A percentile compares a stretch with the other conserved stretches of the same genome.
phyloP scores from a whole-genome alignment of 495 filamentous ascomycete genomes.

The Delitschia confertaspora region DNA sequence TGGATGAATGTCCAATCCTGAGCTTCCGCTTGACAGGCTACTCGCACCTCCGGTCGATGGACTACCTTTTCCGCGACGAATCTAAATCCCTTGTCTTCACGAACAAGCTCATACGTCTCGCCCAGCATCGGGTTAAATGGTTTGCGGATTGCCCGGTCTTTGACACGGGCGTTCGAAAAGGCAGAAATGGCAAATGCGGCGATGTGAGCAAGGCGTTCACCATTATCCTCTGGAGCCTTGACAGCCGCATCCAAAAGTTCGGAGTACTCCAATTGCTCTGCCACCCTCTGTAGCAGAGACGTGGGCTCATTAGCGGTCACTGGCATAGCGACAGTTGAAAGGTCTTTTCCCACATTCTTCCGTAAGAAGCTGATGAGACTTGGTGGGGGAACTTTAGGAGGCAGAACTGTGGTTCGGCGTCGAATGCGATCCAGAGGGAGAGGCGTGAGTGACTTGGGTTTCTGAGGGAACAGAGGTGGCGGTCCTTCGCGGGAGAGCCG shows the following conservation, averaged over 20 bases:
- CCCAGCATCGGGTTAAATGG: slow-evolving; percentile 97
- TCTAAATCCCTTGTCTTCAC: slow-evolving; percentile 80
- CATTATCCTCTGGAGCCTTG: slow-evolving; percentile 44
- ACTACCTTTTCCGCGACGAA: slow-evolving; percentile 88
- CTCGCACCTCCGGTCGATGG: slow-evolving; percentile 81
- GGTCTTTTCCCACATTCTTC: slow-evolving; percentile 96
- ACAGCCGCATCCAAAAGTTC: slow-evolving; percentile 67
- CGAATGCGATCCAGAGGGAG: slow-evolving; percentile 60
- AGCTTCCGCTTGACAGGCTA: slow-evolving; percentile 87
- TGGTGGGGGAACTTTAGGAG: slow-evolving; percentile 68
- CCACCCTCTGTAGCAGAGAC: slow-evolving; percentile 75
- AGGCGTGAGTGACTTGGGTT: slow-evolving; percentile 66
- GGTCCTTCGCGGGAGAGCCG: slow-evolving; percentile 37
- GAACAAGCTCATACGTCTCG: slow-evolving; percentile 88
- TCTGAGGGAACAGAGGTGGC: slow-evolving; percentile 56
- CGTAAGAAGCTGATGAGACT: slow-evolving; percentile 88
- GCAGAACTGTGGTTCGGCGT: slow-evolving; percentile 61
- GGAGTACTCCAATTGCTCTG: slow-evolving; percentile 86
- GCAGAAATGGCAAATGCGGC: slow-evolving; percentile 83
- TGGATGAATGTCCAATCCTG: slow-evolving; percentile 77
- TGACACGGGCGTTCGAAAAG: slow-evolving; percentile 68
- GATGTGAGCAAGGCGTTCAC: slow-evolving; percentile 70
- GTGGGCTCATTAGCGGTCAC: slow-evolving; percentile 92
- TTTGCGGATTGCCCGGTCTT: slow-evolving; percentile 89
- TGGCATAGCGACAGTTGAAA: slow-evolving; percentile 93